Base-by-base conservation (phyloP, 306 rosid species). In the Vigna mungo region DNA sequence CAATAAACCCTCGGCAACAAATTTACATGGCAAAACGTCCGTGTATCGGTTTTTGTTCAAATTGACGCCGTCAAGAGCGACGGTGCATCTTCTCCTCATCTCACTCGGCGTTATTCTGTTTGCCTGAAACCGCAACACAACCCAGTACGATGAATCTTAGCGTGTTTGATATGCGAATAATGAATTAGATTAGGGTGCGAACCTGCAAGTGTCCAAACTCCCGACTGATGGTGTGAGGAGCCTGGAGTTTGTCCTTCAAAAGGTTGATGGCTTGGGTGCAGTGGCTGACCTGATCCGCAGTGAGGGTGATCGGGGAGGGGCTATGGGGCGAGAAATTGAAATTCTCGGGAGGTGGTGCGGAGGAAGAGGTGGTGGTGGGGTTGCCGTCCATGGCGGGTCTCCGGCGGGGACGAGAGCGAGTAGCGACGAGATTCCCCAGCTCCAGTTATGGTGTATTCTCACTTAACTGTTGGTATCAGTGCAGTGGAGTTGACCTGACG, bases 121-220 rank as follows among this genome's bases (percentile, higher is more conserved):
- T 9, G 82, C 88, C 98, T 93, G 90, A 72, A 75, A 78, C 60
- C 55, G 68, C 48, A 64, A 25, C 53, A 18, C 27, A 53, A 49
- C 12, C 5, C 47, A 17, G 5, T 23, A 4, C 39, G 23, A 5
- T 30, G 2, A 16, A 64, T 36, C 4, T 16, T 9, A 51, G 4
- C 17, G 13, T 44, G 5, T 41, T 6, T 16, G 34, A 11, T 48
- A 6, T 2, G 8, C 23, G 47, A 72, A 72, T 62, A 7, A 4
- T 23, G 14, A 23, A 23, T 44, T 46, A 44, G 78, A 46, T 44
- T 46, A 44, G 75, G 46, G 59, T 14, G 74, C 2, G 18, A 43
- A 89, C 96, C 96, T 92, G 91, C 87, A 95, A 81, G 76, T 34
- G 86, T 15, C 64, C 72, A 58, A 92, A 95, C 91, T 92, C 98